Base-by-base conservation (phyloP, 2,329 filamentous ascomycete species). In the Fusarium napiforme region DNA sequence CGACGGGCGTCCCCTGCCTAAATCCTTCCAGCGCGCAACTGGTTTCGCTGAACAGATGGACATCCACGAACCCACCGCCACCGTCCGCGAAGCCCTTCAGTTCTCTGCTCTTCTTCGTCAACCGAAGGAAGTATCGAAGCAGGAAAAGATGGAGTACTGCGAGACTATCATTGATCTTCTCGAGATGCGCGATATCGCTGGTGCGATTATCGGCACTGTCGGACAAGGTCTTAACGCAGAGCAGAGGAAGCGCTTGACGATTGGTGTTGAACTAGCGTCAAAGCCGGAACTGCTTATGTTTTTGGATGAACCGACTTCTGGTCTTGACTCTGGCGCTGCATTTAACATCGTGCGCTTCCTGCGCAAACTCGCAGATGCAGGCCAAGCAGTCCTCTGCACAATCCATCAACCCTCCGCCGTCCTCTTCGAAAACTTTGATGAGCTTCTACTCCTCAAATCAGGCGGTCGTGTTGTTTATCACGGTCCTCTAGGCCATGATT, bases 1-100 rank as follows among this genome's bases (percentile, higher is more conserved):
- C 12, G 92, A 95, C 74, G 93, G 93, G 5, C 87, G 87, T 28
- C 90, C 89, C 52, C 88, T 93, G 19, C 92, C 94, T 60, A 89
- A 87, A 46, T 93, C 91, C 0, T 96, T 96, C 84, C 93, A 95
- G 79, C 89, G 93, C 50, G 93, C 93, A 76, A 95, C 93, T 1
- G 93, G 93, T 32, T 96, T 85, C 62, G 84, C 83, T 3, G 83
- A 93, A 77, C 91, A 93, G 73, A 88, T 89, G 81, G 91, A 93
- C 72, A 86, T 93, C 4, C 91, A 93, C 74, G 90, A 92, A 68
- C 87, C 89, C 2, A 91, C 89, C 0, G 85, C 90, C 1, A 93
- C 91, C 0, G 90, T 93, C 0, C 85, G 90, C 4, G 91, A 93
- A 71, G 90, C 91, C 0, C 81, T 93, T 0, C 86, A 87, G 34